Evolutionary conservation across 2,329 filamentous ascomycete genomes (phyloP).

Genomic region (Penicillium sp.): DNA sequence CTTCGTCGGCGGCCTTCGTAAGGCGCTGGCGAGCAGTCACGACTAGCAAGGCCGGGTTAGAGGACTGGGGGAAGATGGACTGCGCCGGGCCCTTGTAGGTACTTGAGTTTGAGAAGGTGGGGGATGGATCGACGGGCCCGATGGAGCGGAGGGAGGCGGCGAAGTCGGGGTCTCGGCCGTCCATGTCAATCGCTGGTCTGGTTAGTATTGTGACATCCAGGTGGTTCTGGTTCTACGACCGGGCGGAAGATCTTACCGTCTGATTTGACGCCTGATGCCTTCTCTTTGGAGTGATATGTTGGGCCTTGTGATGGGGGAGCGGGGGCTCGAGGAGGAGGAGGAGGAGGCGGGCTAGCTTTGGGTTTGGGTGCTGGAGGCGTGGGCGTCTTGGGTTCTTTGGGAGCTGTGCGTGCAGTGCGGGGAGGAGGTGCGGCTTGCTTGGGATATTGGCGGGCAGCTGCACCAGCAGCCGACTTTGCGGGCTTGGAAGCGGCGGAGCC

Average conservation of each 20-base stretch:
- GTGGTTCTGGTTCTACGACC: not conserved
- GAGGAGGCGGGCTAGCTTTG: not conserved
- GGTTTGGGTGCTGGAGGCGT: slow-evolving; percentile 33
- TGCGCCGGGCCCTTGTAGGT: slow-evolving; percentile 44
- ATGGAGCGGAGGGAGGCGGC: slow-evolving; percentile 75
- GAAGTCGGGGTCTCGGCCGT: slow-evolving; percentile 65
- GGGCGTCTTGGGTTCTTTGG: slow-evolving; percentile 31
- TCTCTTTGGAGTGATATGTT: slow-evolving; percentile 38
- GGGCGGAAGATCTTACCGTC: slow-evolving; percentile 29
- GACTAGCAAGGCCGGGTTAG: slow-evolving; percentile 58
- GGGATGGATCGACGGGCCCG: slow-evolving; percentile 60
- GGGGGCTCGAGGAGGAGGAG: slow-evolving; percentile 7
- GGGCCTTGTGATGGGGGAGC: slow-evolving; percentile 25
- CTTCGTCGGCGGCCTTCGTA: slow-evolving; percentile 54
- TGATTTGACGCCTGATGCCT: slow-evolving; percentile 34
- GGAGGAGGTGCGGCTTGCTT: slow-evolving; percentile 44
- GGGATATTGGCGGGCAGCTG: slow-evolving; percentile 58
- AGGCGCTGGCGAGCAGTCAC: slow-evolving; percentile 55
- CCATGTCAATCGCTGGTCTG: slow-evolving; percentile 56
- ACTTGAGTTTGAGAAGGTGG: slow-evolving; percentile 58
- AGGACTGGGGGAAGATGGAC: slow-evolving; percentile 39
- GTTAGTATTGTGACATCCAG: not conserved
- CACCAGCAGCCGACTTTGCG: slow-evolving; percentile 50
- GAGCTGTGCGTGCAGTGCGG: slow-evolving; percentile 28
- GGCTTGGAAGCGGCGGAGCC: slow-evolving; percentile 62